Evolutionary conservation across 1,284 basidiomycete species (phyloP), one percentile per base, ranked within the genome.

Genomic region (Neonothopanus nambi): DNA sequence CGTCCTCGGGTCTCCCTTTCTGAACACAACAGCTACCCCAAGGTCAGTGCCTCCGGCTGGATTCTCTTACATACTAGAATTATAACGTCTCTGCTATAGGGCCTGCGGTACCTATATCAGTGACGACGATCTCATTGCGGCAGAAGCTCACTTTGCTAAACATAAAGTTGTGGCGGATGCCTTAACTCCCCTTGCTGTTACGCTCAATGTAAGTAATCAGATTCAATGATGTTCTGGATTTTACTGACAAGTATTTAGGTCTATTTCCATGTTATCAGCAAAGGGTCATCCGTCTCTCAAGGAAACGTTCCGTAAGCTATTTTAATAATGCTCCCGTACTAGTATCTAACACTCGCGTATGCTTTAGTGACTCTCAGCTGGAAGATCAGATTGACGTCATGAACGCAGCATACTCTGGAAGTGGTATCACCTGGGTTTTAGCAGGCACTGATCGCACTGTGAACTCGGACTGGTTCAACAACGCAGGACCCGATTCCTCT

Each of bases 191-290:
- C 48, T 57, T 13, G 66, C 69, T 20, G 62, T 67, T 28, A 63
- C 68, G 24, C 65, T 65, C 45, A 69, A 70, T 44, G 46, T 9
- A 8, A 33, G 30, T 33, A 9, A 33, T 33, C 26, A 5, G 26
- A 28, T n/a, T n/a, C 26, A 28, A 5, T 28, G 5, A 28, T 28
- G 26, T 11, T 5, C 26, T 28, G 11, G 5, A 3, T 33, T 9
- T 33, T 33, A 33, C 30, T 9, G 13, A 5, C 30, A 33, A 33
- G 8, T 13, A 11, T 13, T 33, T 33, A 33, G 30, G 30, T 81
- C 30, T 72, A 76, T 67, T 79, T 74, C 67, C 76, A 81, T 59
- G 78, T 80, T 54, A 70, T 82, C 60, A 67, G 65, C 60, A 56
- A 70, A 53, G 69, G 74, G 59, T 57, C 54, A 5, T 72, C 75